phyloP scores from a whole-genome alignment of 208 protist genomes.

The Porcisia hertigi region DNA sequence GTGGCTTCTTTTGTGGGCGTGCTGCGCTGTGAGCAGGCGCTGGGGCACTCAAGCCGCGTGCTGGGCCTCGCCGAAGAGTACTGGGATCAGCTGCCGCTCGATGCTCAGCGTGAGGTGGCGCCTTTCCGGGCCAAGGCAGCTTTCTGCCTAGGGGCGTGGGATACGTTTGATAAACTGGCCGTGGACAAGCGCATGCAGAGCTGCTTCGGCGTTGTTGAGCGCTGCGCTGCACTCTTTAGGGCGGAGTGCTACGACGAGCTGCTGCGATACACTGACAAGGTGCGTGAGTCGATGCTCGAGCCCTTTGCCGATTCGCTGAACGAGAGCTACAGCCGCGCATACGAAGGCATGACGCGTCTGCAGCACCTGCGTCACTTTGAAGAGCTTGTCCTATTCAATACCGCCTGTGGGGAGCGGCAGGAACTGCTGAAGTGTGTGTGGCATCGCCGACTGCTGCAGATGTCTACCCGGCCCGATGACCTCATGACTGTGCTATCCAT shows the following conservation, averaged over 20 bases:
- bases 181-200: conserved; percentile 42
- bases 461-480: conserved; percentile 89
- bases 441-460: conserved; percentile 82
- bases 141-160: conserved; percentile 74
- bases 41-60: conserved; percentile 69
- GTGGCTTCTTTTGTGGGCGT: conserved; percentile 68
- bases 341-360: conserved; percentile 94
- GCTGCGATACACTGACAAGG: conserved; percentile 54
- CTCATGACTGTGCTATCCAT: conserved; percentile 96
- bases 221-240: conserved; percentile 76
- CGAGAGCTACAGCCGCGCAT: conserved; percentile 89
- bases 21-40: conserved; percentile 79
- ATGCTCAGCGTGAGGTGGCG: conserved; percentile 60
- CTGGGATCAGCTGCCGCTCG: conserved; percentile 56
- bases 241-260: conserved; percentile 56
- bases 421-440: conserved; percentile 84
- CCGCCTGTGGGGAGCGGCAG: conserved; percentile 54
- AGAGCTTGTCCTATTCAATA: conserved; percentile 97
- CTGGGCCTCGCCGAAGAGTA: conserved; percentile 60
- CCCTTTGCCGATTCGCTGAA: conserved; percentile 83
- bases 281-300: conserved; percentile 70
- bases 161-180: conserved; percentile 74
- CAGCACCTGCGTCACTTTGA: conserved; percentile 99
- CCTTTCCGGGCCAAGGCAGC: conserved; percentile 82
- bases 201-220: conserved; percentile 72